These are phyloP conservation scores for Aaosphaeria pasadenensis DNA, from an alignment of 2,329 filamentous ascomycete genomes.

Conservation along the genomic window DNA sequence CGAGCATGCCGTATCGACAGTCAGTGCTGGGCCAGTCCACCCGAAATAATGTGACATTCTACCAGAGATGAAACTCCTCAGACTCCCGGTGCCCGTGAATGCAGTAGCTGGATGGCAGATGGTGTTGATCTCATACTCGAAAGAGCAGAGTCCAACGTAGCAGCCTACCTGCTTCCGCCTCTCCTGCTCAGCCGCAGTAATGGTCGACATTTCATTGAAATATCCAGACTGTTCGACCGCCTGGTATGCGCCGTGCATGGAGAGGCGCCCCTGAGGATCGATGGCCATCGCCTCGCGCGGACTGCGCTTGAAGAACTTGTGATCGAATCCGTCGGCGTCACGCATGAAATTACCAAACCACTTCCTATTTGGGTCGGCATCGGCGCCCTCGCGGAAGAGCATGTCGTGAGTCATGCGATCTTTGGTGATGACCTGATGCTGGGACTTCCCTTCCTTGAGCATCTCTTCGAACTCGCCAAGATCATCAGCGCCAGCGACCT, in stretches of 20 bases:
- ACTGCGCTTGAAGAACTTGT: slow-evolving; percentile 21
- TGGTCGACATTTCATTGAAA: slow-evolving; percentile 3
- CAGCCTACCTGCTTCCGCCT: slow-evolving; percentile 20
- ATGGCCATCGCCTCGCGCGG: slow-evolving; percentile 16
- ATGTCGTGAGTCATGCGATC: slow-evolving; percentile 2
- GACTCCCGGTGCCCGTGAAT: slow-evolving; percentile 16
- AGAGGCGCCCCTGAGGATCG: slow-evolving; percentile 26
- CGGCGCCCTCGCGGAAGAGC: not conserved
- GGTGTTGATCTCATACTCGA: slow-evolving; percentile 27
- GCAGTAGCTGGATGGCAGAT: slow-evolving; percentile 11
- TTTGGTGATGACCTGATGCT: slow-evolving; percentile 1
- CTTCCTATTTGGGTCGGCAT: not conserved
- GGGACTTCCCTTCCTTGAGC: slow-evolving; percentile 6
- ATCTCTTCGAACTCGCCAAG: slow-evolving; percentile 12
- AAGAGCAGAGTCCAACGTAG: slow-evolving; percentile 29
- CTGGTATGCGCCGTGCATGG: slow-evolving; percentile 26
- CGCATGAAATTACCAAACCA: slow-evolving; percentile 5
- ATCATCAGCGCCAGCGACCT: slow-evolving; percentile 9
- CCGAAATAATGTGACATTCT: slow-evolving; percentile 24
- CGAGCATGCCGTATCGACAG: slow-evolving; percentile 37
- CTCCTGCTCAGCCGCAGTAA: not conserved
- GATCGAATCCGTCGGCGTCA: slow-evolving; percentile 5
- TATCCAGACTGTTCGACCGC: slow-evolving; percentile 36
- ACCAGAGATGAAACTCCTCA: slow-evolving; percentile 20
- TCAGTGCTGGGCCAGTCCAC: slow-evolving; percentile 21